Conservation (phyloP, 139 green algal species). For the Chlamydomonas applanata region DNA sequence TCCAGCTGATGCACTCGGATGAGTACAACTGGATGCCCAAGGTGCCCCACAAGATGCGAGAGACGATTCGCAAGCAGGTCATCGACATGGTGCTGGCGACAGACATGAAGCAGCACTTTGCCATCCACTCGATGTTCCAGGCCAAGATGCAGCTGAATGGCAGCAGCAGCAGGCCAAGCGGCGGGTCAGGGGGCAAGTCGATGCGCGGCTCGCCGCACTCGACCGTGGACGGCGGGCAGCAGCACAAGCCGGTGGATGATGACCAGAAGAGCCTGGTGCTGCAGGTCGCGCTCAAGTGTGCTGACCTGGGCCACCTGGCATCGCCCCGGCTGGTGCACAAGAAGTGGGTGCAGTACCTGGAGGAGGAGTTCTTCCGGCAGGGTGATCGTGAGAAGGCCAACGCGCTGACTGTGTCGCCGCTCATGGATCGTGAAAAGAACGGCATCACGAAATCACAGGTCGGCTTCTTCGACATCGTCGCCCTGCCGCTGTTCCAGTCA, state of each 20-base stretch:
- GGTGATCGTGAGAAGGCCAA: slow-evolving; percentile 54
- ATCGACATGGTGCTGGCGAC: slow-evolving; percentile 67
- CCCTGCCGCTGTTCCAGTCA: slow-evolving; percentile 59
- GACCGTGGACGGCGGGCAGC: background rate
- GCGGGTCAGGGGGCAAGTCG: slow-evolving; percentile 17
- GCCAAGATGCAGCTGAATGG: slow-evolving; percentile 47
- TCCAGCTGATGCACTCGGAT: slow-evolving; percentile 44
- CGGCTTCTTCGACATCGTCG: slow-evolving; percentile 71
- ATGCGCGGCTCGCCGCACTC: slow-evolving; percentile 17
- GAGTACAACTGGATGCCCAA: slow-evolving; percentile 57
- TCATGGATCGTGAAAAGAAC: slow-evolving; percentile 60
- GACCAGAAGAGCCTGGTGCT: slow-evolving; percentile 51
- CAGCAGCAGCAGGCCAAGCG: slow-evolving; percentile 14
- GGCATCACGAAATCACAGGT: slow-evolving; percentile 63
- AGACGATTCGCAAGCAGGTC: slow-evolving; percentile 45
- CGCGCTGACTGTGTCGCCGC: slow-evolving; percentile 42
- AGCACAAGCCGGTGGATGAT: slow-evolving; percentile 39
- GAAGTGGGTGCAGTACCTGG: slow-evolving; percentile 57
- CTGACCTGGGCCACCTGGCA: slow-evolving; percentile 60
- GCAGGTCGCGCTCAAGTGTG: slow-evolving; percentile 62
- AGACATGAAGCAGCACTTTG: slow-evolving; percentile 75
- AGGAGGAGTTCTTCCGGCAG: slow-evolving; percentile 68
- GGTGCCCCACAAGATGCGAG: slow-evolving; percentile 31
- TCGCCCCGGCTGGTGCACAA: slow-evolving; percentile 47
- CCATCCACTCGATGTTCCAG: slow-evolving; percentile 64